A percentile compares a stretch with the other conserved stretches of the same genome.
phyloP scores from a whole-genome alignment of 805 yeast genomes.

The Saturnispora hagleri region DNA sequence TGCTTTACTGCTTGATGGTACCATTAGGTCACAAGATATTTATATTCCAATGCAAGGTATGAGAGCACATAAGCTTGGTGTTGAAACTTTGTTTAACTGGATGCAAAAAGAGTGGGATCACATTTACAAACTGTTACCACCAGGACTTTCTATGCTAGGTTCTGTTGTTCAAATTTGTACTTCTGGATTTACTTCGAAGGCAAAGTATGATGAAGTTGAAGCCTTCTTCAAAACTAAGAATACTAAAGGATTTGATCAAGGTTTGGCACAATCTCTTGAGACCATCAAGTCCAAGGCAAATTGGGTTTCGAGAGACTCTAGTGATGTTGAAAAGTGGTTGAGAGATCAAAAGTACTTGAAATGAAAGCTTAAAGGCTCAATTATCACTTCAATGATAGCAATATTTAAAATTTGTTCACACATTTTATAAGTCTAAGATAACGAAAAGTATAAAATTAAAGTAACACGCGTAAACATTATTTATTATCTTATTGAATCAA shows the following conservation, averaged over 20 bases:
- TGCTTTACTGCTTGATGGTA: conserved; percentile 46
- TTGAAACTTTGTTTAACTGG: conserved; percentile 69
- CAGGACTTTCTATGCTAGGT: conserved; percentile 72
- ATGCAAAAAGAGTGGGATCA: conserved; percentile 59
- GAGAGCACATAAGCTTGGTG: conserved; percentile 53
- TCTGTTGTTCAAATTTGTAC: conserved; percentile 57
- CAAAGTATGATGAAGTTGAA: conserved; percentile 34
- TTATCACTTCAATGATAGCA: neutral
- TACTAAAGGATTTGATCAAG: conserved; percentile 49
- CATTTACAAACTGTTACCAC: conserved; percentile 60
- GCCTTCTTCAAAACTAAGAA: conserved; percentile 41
- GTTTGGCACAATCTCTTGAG: conserved; percentile 50
- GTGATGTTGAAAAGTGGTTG: conserved; percentile 40
- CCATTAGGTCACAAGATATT: conserved; percentile 44
- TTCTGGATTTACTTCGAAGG: conserved; percentile 31
- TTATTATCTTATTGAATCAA: neutral
- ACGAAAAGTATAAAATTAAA: neutral
- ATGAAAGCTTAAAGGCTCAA: neutral
- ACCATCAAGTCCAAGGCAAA: conserved; percentile 40
- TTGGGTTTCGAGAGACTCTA: conserved; percentile 47
- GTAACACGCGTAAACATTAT: neutral
- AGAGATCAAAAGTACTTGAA: conserved; percentile 18
- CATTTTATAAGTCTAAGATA: neutral
- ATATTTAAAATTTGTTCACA: neutral
- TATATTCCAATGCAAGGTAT: conserved; percentile 69